These are phyloP conservation scores for Purpureocillium takamizusanense DNA, from an alignment of 2,329 filamentous ascomycete species.

Conservation along the genomic window DNA sequence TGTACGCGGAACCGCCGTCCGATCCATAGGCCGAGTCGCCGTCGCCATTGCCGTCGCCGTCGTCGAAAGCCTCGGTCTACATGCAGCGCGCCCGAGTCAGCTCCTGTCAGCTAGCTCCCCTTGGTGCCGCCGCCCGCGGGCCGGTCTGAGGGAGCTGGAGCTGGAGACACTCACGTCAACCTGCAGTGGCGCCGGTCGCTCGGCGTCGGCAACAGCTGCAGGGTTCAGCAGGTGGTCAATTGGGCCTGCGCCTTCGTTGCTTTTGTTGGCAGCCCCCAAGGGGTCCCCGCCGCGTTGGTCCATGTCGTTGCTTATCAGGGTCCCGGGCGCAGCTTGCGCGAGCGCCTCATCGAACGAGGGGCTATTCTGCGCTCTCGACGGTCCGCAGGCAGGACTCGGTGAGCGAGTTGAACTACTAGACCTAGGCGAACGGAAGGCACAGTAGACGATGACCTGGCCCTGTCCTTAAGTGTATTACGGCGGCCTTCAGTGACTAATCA, in stretches of 20 bases:
- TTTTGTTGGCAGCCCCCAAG: background rate
- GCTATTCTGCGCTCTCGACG: no score
- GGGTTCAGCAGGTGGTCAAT: constrained; percentile 8
- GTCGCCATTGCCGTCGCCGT: constrained; percentile 12
- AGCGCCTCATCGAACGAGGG: no score
- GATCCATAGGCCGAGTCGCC: constrained; percentile 25
- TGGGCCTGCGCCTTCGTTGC: background rate
- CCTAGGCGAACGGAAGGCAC: no score
- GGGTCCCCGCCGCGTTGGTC: background rate
- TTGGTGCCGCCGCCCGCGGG: background rate
- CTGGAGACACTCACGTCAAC: constrained; percentile 12
- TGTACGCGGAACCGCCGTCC: constrained; percentile 19
- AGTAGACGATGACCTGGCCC: no score
- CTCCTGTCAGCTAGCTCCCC: no score
- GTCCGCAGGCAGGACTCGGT: no score
- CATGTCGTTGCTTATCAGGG: no score
- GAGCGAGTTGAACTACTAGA: no score
- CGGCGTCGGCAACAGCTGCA: constrained; percentile 6
- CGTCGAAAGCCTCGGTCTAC: constrained; percentile 7
- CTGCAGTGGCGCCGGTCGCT: constrained; percentile 13
- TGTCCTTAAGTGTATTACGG: no score
- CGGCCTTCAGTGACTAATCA: no score
- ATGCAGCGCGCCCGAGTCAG: background rate
- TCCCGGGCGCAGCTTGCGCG: no score
- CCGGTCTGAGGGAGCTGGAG: background rate